These are phyloP conservation scores for Aphanomyces stellatus DNA, from an alignment of 352 stramenopile genomes.

Conservation along the genomic window DNA sequence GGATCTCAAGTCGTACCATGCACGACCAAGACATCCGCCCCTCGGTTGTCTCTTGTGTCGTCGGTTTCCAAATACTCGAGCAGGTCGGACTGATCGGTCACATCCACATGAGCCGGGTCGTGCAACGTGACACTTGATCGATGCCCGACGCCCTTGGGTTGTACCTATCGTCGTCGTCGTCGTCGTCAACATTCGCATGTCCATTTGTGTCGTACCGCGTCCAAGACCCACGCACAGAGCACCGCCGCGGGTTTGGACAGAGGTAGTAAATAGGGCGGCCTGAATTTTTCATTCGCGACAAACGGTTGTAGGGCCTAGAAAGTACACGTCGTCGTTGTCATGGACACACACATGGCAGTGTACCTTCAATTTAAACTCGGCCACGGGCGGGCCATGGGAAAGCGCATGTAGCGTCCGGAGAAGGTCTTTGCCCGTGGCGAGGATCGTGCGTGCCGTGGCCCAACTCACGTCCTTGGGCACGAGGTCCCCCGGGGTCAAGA, in stretches of 20 bases:
- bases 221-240: conserved; percentile 61
- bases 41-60: neutral
- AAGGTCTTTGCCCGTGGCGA: conserved; percentile 36
- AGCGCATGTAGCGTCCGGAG: conserved; percentile 35
- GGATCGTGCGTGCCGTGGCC: conserved; percentile 54
- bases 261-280: conserved; percentile 47
- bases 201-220: neutral
- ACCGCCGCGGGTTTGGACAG: conserved; percentile 41
- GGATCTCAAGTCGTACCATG: conserved; percentile 7
- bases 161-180: neutral
- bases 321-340: neutral
- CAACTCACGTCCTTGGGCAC: conserved; percentile 66
- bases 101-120: neutral
- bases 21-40: neutral
- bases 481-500: conserved; percentile 56
- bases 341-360: neutral
- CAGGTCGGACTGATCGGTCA: neutral
- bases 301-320: conserved; percentile 45
- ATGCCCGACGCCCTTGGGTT: neutral
- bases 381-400: conserved; percentile 33
- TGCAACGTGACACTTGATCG: neutral
- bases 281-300: conserved; percentile 59
- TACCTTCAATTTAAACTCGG: conserved; percentile 57
- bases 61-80: neutral
- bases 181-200: too few relatives aligned